A percentile compares a stretch with the other conserved stretches of the same genome.
phyloP scores from a whole-genome alignment of 768 basidiomycete genomes.

The Roridomyces roridus region DNA sequence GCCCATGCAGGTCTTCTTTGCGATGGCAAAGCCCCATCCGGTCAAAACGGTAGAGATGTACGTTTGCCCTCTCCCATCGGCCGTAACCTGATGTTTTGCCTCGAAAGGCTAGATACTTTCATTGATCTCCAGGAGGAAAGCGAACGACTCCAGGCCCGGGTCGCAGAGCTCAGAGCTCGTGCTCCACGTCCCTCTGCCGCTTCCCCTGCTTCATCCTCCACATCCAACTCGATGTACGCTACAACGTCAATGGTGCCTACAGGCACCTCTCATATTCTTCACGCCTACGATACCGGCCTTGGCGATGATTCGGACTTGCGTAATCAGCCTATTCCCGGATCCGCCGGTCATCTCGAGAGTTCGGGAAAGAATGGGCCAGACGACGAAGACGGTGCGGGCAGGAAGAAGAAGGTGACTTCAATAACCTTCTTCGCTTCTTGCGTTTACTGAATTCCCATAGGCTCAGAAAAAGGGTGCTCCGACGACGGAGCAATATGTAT shows the following conservation, averaged over 20 bases:
- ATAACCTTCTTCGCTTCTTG: neutral
- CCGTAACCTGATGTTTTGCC: constrained; percentile 28
- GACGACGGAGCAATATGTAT: constrained; percentile 76
- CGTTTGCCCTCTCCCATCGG: constrained; percentile 54
- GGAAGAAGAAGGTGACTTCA: constrained; percentile 21
- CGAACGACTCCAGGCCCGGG: constrained; percentile 72
- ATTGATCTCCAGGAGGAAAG: constrained; percentile 91
- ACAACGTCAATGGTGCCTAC: constrained; percentile 17
- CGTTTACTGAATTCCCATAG: constrained; percentile 40
- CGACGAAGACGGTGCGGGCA: constrained; percentile 13
- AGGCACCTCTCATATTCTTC: neutral
- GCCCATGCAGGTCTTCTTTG: constrained; percentile 66
- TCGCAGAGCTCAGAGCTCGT: constrained; percentile 47
- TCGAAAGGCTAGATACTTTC: constrained; percentile 67
- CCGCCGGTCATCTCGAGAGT: constrained; percentile 1
- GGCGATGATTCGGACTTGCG: constrained; percentile 9
- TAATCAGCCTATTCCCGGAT: neutral
- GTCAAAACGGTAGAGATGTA: constrained; percentile 54
- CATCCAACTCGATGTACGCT: constrained; percentile 41
- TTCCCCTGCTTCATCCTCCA: constrained; percentile 29
- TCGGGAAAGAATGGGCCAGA: neutral
- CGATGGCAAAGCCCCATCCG: constrained; percentile 78
- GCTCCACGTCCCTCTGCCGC: constrained; percentile 30
- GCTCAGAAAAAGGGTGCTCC: constrained; percentile 46
- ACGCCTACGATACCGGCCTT: constrained; percentile 23